phyloP scores from a whole-genome alignment of 345 rosid genomes.

The Syzygium oleosum region DNA sequence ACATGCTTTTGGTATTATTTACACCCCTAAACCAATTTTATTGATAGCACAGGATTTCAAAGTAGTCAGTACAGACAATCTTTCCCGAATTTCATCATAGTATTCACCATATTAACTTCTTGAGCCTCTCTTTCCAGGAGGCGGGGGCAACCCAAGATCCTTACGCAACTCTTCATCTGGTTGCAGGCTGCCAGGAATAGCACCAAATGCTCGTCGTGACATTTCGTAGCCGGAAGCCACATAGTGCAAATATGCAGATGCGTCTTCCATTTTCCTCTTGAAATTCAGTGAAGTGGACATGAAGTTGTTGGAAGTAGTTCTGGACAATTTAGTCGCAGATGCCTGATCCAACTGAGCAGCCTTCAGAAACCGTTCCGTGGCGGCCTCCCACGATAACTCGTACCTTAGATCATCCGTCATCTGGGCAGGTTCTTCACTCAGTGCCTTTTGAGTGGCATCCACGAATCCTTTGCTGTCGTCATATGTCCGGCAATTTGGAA shows the following conservation, averaged over 20 bases:
- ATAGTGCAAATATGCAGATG: slow-evolving; percentile 65
- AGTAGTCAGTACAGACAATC: neutral
- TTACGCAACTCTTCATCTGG: slow-evolving; percentile 70
- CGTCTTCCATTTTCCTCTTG: slow-evolving; percentile 42
- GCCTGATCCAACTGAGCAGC: slow-evolving; percentile 31
- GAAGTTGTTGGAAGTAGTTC: slow-evolving; percentile 12
- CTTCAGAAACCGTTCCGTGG: slow-evolving; percentile 66
- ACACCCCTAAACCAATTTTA: neutral
- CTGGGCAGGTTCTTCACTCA: slow-evolving; percentile 56
- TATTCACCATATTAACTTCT: neutral
- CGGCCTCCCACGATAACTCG: slow-evolving; percentile 87
- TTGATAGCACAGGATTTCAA: neutral
- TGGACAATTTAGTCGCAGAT: neutral
- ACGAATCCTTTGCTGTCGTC: slow-evolving; percentile 43
- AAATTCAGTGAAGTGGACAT: slow-evolving; percentile 27
- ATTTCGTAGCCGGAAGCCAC: slow-evolving; percentile 67
- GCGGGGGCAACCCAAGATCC: slow-evolving; percentile 58
- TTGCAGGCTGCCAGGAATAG: slow-evolving; percentile 68
- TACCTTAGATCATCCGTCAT: slow-evolving; percentile 57
- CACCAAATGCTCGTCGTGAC: slow-evolving; percentile 75
- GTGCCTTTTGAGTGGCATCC: slow-evolving; percentile 45
- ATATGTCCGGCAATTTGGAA: slow-evolving; percentile 66
- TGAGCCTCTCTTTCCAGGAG: slow-evolving; percentile 4
- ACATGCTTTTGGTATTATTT: neutral
- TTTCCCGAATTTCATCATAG: neutral